A percentile compares a stretch with the other conserved stretches of the same genome.
Conservation (phyloP, 495 filamentous ascomycete genomes). For the Immersiella caudata region DNA sequence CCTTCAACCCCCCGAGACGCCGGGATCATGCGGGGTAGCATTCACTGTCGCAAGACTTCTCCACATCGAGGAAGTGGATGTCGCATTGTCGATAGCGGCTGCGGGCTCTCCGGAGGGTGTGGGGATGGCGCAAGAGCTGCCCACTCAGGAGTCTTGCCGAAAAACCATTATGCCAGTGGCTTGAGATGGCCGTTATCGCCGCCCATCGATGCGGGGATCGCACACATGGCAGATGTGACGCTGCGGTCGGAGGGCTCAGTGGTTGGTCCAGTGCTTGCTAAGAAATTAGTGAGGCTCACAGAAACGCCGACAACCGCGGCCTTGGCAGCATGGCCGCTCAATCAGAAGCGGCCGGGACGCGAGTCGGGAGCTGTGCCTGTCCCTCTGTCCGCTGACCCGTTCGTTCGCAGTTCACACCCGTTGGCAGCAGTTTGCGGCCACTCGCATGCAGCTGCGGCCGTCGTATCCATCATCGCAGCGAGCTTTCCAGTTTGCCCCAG, state of each 20-base stretch:
- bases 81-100: not conserved
- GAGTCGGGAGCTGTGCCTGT: not conserved
- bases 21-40: slow-evolving; percentile 20
- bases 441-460: not conserved
- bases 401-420: too few relatives aligned
- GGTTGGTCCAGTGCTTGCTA: slow-evolving; percentile 16
- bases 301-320: slow-evolving; percentile 8
- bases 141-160: slow-evolving; percentile 27
- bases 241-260: not conserved
- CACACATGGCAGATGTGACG: slow-evolving; percentile 22
- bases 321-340: slow-evolving; percentile 14
- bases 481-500: not conserved
- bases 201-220: slow-evolving; percentile 10
- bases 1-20: not conserved
- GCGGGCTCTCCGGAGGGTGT: not conserved
- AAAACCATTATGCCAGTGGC: slow-evolving; percentile 6
- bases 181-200: slow-evolving; percentile 20
- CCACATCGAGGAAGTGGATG: slow-evolving; percentile 16
- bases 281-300: slow-evolving; percentile 16
- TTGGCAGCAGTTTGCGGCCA: not conserved
- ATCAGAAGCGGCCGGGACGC: not conserved
- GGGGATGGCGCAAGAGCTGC: not conserved
- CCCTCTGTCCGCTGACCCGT: not conserved
- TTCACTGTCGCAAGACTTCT: slow-evolving; percentile 8
- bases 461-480: not conserved